Conservation (phyloP, 805 yeast genomes). For the Lipomyces anomalus region DNA sequence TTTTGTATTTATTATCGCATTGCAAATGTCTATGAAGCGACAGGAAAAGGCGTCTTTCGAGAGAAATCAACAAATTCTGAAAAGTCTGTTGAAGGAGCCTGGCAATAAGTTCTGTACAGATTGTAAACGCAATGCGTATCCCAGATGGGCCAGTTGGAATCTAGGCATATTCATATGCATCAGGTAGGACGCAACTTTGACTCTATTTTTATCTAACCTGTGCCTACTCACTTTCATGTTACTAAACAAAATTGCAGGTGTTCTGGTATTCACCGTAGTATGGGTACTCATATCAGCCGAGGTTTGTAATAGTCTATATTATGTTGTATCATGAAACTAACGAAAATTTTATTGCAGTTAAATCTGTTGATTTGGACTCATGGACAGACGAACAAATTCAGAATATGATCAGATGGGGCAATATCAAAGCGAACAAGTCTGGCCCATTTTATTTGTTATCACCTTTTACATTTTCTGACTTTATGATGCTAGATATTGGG, state of each 20-base stretch:
- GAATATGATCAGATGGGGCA: constrained; percentile 82
- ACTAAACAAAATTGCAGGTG: constrained; percentile 44
- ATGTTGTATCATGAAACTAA: background rate
- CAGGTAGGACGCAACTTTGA: constrained; percentile 24
- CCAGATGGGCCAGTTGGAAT: constrained; percentile 98
- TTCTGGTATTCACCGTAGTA: constrained; percentile 89
- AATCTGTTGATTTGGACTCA: constrained; percentile 88
- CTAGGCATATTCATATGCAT: constrained; percentile 90
- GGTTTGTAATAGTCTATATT: constrained; percentile 27
- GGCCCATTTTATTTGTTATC: constrained; percentile 1
- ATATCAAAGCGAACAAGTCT: constrained; percentile 59
- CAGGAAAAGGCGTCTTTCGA: constrained; percentile 35
- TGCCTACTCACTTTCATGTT: background rate
- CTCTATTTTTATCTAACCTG: background rate
- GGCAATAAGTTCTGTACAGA: constrained; percentile 82
- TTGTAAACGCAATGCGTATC: constrained; percentile 83
- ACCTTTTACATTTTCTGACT: background rate
- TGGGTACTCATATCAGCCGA: constrained; percentile 92
- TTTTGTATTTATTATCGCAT: no score
- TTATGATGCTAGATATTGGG: constrained; percentile 54
- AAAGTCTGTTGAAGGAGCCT: constrained; percentile 68
- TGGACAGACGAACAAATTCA: constrained; percentile 93
- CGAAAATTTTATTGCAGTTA: constrained; percentile 41
- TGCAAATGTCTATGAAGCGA: constrained; percentile 24
- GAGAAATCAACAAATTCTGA: constrained; percentile 63